Percentiles rank a stretch among this genome's conserved stretches.
Conservation (phyloP, 169 alveolate species). For the Amoebophrya sp. region DNA sequence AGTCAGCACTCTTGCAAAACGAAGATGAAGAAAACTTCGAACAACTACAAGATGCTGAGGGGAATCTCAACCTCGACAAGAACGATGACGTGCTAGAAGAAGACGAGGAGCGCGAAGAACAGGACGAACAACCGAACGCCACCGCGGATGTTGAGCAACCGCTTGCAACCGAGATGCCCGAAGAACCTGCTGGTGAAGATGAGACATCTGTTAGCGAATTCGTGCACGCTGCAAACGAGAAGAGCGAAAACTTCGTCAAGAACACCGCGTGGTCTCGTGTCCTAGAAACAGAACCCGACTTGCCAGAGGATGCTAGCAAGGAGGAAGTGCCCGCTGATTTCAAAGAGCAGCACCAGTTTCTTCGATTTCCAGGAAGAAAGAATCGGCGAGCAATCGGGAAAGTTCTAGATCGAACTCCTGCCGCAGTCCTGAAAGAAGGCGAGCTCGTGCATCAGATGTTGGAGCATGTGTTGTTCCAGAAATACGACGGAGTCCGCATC, state of each 20-base stretch:
- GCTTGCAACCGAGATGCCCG: background rate
- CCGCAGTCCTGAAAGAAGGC: background rate
- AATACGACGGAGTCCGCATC: background rate
- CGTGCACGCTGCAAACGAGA: background rate
- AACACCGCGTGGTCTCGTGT: background rate
- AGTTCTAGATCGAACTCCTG: background rate
- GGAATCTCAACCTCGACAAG: background rate
- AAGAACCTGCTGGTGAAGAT: background rate
- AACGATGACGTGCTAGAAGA: background rate
- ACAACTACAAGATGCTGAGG: background rate
- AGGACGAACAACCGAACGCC: background rate
- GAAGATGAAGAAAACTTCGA: background rate
- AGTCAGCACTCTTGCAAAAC: background rate
- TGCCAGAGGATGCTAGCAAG: background rate
- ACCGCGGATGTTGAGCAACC: background rate
- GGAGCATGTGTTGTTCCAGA: background rate
- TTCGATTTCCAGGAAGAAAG: background rate
- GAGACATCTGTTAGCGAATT: background rate
- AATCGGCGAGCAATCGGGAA: background rate
- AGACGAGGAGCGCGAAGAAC: background rate
- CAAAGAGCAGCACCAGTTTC: too few species aligned
- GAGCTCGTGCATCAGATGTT: background rate
- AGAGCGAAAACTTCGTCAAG: background rate
- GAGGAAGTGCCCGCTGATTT: background rate
- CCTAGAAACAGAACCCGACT: background rate